Conservation (phyloP, 306 rosid species). For the Cucurbita pepo region DNA sequence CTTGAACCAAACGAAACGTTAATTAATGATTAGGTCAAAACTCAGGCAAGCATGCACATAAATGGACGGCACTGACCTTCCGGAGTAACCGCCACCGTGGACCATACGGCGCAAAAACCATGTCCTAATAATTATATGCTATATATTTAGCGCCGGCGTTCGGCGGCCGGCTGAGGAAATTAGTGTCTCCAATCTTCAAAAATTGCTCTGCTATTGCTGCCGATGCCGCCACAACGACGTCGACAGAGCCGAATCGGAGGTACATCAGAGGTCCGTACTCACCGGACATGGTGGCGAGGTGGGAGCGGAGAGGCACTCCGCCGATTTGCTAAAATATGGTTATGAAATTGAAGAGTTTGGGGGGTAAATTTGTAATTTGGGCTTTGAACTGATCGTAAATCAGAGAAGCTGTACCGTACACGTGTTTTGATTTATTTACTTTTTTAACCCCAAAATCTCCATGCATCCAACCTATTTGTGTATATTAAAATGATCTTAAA, state of each 20-base stretch:
- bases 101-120: conserved; percentile 74
- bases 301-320: conserved; percentile 45
- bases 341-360: no score
- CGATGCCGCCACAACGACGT: conserved; percentile 57
- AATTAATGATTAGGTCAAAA: neutral
- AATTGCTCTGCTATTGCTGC: conserved; percentile 56
- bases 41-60: neutral
- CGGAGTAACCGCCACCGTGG: conserved; percentile 61
- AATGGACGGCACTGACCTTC: conserved; percentile 48
- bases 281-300: conserved; percentile 32
- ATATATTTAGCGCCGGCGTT: conserved; percentile 55
- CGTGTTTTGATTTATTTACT: no score
- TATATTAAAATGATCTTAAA: no score
- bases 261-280: conserved; percentile 58
- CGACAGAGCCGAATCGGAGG: conserved; percentile 46
- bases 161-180: conserved; percentile 71
- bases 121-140: conserved; percentile 59
- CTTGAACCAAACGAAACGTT: conserved; percentile 15
- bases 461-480: no score
- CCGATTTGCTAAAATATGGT: conserved; percentile 17
- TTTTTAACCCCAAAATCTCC: no score
- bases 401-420: no score
- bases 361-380: no score
- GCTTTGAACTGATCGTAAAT: no score
- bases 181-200: conserved; percentile 47